A percentile compares a stretch with the other conserved stretches of the same genome.
phyloP scores from a whole-genome alignment of 345 rosid species.

The Camelina hispida region DNA sequence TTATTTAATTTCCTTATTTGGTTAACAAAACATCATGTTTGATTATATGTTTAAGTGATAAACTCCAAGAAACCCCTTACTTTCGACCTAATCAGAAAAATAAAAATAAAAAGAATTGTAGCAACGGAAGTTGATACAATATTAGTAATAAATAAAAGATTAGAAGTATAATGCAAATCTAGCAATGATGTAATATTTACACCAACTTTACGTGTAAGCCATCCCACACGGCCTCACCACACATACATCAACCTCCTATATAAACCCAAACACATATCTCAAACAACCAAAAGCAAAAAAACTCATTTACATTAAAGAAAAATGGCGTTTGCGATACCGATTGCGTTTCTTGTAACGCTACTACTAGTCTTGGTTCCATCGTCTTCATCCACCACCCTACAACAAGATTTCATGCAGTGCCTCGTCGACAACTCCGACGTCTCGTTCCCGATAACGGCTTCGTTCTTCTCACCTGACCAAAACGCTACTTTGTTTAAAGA shows the following conservation, averaged over 20 bases:
- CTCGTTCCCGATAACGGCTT: slow-evolving; percentile 44
- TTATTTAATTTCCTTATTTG: not conserved
- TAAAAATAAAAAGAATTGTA: not conserved
- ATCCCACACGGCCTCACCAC: not conserved
- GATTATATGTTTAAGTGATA: slow-evolving; percentile 7
- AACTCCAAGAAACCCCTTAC: not conserved
- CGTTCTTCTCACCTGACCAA: slow-evolving; percentile 48
- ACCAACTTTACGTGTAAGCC: slow-evolving; percentile 42
- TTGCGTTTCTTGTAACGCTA: slow-evolving; percentile 34
- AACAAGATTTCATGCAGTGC: slow-evolving; percentile 56
- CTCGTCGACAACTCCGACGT: slow-evolving; percentile 50
- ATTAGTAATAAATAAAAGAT: not conserved
- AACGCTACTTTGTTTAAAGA: slow-evolving; percentile 53
- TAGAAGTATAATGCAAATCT: not conserved
- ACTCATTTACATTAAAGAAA: not conserved
- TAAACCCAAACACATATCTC: slow-evolving; percentile 40
- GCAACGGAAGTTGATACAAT: not conserved
- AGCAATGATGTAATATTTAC: slow-evolving; percentile 33
- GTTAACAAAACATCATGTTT: slow-evolving; percentile 23
- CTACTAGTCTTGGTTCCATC: slow-evolving; percentile 28
- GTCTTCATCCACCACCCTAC: slow-evolving; percentile 35
- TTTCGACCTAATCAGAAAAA: not conserved
- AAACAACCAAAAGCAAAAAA: slow-evolving; percentile 34
- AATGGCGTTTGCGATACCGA: slow-evolving; percentile 36
- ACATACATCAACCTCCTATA: slow-evolving; percentile 37